phyloP scores from a whole-genome alignment of 768 basidiomycete genomes.

The Boletales sp. region DNA sequence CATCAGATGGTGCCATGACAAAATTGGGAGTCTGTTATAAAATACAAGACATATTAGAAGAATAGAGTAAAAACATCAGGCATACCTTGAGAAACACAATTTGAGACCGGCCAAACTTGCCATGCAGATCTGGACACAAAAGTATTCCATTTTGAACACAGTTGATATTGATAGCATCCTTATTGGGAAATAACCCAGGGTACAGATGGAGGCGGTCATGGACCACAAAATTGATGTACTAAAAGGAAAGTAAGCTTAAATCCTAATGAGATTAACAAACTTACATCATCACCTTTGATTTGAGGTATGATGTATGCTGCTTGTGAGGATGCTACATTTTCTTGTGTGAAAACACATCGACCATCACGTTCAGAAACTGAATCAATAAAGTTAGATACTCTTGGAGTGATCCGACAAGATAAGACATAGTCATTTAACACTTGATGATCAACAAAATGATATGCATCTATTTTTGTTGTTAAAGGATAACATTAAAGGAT shows the following conservation, averaged over 20 bases:
- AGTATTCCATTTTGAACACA: constrained; percentile 1
- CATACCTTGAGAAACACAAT: not conserved
- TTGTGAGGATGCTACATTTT: too few relatives aligned
- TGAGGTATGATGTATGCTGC: constrained; percentile 30
- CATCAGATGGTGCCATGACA: not conserved
- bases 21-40: not conserved
- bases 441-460: too few relatives aligned
- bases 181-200: not conserved
- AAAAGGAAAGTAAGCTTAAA: not conserved
- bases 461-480: too few relatives aligned
- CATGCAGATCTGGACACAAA: not conserved
- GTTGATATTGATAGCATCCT: not conserved
- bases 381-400: too few relatives aligned
- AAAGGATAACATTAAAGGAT: too few relatives aligned
- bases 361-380: not conserved
- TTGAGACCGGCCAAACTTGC: not conserved
- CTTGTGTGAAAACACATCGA: not conserved
- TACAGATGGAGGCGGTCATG: not conserved
- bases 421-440: too few relatives aligned
- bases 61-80: not conserved
- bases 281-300: not conserved
- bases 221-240: constrained; percentile 1
- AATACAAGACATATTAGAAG: not conserved
- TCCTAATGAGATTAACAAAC: not conserved
- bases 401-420: too few relatives aligned